Conservation (phyloP, 768 basidiomycete genomes). For the Mycena leptocephala region DNA sequence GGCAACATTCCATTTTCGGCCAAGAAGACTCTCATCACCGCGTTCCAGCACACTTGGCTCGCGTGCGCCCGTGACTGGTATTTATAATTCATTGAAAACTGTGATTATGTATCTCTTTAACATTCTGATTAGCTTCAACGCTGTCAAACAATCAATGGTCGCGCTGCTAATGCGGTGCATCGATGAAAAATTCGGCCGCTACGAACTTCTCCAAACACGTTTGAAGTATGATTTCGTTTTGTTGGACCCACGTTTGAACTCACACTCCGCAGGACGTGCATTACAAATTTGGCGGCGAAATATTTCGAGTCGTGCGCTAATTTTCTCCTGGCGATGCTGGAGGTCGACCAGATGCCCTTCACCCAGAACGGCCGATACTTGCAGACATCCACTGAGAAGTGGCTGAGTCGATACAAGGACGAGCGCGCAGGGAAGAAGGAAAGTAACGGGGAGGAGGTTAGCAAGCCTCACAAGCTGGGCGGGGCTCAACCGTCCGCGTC, state of each 20-base stretch:
- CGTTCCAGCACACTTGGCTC: conserved; percentile 52
- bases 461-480: conserved; percentile 26
- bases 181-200: conserved; percentile 57
- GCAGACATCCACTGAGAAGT: conserved; percentile 47
- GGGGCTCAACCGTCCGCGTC: background rate
- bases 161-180: conserved; percentile 48
- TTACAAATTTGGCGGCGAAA: conserved; percentile 29
- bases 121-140: too few relatives aligned
- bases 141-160: conserved; percentile 46
- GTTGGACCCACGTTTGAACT: background rate
- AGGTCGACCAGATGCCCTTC: conserved; percentile 53
- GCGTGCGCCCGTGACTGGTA: conserved; percentile 38
- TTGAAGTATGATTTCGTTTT: conserved; percentile 50
- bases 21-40: conserved; percentile 51
- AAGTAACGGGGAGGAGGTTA: background rate
- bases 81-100: too few relatives aligned
- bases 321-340: conserved; percentile 48
- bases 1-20: conserved; percentile 57
- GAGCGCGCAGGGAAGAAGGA: conserved; percentile 40
- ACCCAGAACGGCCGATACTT: conserved; percentile 58
- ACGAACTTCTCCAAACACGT: conserved; percentile 50
- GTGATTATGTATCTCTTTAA: too few relatives aligned
- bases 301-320: conserved; percentile 30
- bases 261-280: conserved; percentile 18
- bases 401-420: conserved; percentile 50